Base-by-base conservation (phyloP, 163 green algal genomes). In the Scenedesmus sp. region DNA sequence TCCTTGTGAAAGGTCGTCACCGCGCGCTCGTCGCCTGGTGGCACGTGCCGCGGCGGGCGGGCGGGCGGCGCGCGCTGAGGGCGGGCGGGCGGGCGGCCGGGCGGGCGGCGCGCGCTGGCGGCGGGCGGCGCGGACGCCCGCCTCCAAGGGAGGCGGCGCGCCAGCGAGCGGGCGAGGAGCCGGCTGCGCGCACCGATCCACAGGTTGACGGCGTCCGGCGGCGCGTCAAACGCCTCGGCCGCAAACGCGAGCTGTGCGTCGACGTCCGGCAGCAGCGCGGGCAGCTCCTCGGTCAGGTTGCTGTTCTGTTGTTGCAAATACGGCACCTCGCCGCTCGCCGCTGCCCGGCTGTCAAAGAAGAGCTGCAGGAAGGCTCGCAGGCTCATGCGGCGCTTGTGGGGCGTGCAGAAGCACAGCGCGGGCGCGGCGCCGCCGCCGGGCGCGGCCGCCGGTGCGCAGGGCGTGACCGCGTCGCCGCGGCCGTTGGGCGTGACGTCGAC, bases 181-280 rank as follows among this genome's bases (percentile, higher is more conserved):
- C 47, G 14, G 47, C 47, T 56, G 47, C 47, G 17, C 14, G 14
- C 17, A 56, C 47, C 20, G 4, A 96, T 88, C 92, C 91, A 97
- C 2, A 97, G 28, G 63, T 97, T 97, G 20, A 93, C 78, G 0
- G 93, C 93, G 47, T 97, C 92, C 7, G 92, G 92, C 1, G 56
- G 31, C 1, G 31, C 50, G 2, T 74, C 79, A 71, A 82, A 77
- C 26, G 75, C 75, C 7, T 56, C 75, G 2, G 26, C 54, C 47
- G 75, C 75, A 63, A 63, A 82, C 6, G 22, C 31, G 22, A 82
- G 63, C 54, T 77, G 56, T 1, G 26, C 28, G 17, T 82, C 75
- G 22, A 82, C 63, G 29, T 82, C 75, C 3, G 18, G 7, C 44
- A 82, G 64, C 42, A 82, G 75, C 42, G 42, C 22, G 4, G 53